phyloP scores from a whole-genome alignment of 139 green algal genomes.

The Spirogloea muscicola region DNA sequence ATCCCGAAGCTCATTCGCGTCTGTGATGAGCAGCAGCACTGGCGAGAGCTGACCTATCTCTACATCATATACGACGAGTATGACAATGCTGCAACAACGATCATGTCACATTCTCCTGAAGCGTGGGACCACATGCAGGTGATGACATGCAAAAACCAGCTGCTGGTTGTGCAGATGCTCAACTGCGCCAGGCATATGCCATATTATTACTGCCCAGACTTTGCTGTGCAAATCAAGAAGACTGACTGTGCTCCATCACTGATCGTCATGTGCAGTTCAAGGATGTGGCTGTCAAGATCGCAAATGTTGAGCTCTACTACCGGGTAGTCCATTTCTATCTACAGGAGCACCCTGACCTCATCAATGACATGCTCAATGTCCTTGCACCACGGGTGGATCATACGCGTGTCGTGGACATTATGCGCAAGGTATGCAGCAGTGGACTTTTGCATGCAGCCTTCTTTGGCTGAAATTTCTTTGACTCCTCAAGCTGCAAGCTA shows the following conservation, averaged over 20 bases:
- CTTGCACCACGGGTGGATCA: slow-evolving; percentile 90
- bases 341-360: slow-evolving; percentile 89
- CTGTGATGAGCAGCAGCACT: slow-evolving; percentile 92
- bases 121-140: slow-evolving; percentile 89
- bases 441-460: background rate
- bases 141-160: no score
- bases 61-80: slow-evolving; percentile 98
- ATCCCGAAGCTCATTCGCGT: slow-evolving; percentile 93
- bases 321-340: slow-evolving; percentile 93
- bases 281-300: slow-evolving; percentile 89
- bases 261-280: slow-evolving; percentile 85
- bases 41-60: slow-evolving; percentile 94
- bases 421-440: slow-evolving; percentile 58
- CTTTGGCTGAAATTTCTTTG: background rate
- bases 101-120: slow-evolving; percentile 87
- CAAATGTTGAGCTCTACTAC: slow-evolving; percentile 89
- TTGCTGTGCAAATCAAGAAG: no score
- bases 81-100: slow-evolving; percentile 89
- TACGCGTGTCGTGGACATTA: slow-evolving; percentile 83
- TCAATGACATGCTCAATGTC: slow-evolving; percentile 91
- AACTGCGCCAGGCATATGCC: no score
- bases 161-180: no score
- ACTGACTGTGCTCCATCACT: no score
- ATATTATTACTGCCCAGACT: no score
- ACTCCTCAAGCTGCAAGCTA: background rate